Base-by-base conservation (phyloP, 352 stramenopile species). In the Pythium aristosporum region DNA sequence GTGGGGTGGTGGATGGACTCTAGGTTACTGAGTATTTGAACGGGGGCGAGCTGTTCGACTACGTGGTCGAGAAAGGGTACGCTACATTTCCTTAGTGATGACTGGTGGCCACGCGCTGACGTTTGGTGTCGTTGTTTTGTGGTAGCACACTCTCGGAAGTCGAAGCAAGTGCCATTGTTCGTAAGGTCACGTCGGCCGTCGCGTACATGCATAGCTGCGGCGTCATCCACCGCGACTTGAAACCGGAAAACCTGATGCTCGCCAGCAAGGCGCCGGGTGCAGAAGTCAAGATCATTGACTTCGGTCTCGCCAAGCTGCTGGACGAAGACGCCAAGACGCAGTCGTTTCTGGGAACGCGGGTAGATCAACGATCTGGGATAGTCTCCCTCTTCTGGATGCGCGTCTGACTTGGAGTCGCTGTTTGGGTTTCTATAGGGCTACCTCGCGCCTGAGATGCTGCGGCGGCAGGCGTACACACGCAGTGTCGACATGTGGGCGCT, bases 211-310 rank as follows among this genome's bases (percentile, higher is more conserved):
- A 97, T 62, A 71, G 75, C 37, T 89, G 87, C 42, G 85, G 85
- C 25, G 85, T 97, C 6, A 89, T 97, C 42, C 90, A 97, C 63
- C 84, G 90, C 20, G 90, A 97, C 67, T 58, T 97, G 11, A 97
- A 97, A 44, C 87, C 91, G 79, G 88, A 95, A 63, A 96, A 96
- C 43, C 47, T 96, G 32, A 91, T 96, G 76, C 67, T 96, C 43
- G 94, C 86, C 32, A 89, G 75, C 61, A 91, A 92, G 64, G 82
- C 82, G n/a, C 76, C 76, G 10, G 79, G 82, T 28, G 81, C 89
- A 15, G 74, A 89, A 39, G 82, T 99, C 12, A 99, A 99, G 77
- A 98, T 99, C 61, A 99, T 99, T 65, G 97, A 99, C 75, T 99
- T 99, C 85, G 97, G 97, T 3, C 76, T 99, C 8, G 93, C 91